Evolutionary conservation across 441 rosid genomes (phyloP).

Genomic region (Populus trichocarpa): DNA sequence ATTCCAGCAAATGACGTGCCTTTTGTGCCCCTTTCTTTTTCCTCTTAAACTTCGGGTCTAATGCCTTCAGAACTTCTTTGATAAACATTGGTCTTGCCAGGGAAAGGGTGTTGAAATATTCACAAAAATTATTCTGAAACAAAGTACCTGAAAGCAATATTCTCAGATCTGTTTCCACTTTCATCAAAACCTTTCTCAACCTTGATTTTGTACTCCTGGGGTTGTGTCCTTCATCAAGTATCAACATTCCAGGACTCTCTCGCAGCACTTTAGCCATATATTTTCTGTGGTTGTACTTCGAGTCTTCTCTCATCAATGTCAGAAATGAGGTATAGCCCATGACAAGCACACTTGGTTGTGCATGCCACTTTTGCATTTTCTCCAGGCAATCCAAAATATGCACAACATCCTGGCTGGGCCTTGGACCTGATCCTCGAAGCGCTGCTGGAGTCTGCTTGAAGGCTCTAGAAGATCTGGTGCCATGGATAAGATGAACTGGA

Average conservation of each 20-base stretch:
- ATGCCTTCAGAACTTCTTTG: conserved; percentile 56
- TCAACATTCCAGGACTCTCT: conserved; percentile 79
- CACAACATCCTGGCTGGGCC: conserved; percentile 81
- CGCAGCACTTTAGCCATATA: conserved; percentile 88
- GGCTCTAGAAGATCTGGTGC: conserved; percentile 62
- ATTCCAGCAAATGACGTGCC: conserved; percentile 64
- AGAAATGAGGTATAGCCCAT: conserved; percentile 95
- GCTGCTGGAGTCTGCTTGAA: conserved; percentile 33
- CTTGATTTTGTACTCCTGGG: conserved; percentile 96
- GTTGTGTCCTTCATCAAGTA: conserved; percentile 95
- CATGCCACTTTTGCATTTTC: conserved; percentile 34
- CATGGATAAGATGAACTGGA: conserved; percentile 87
- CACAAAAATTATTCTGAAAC: conserved; percentile 95
- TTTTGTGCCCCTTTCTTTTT: conserved; percentile 39
- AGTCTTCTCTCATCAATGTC: conserved; percentile 83
- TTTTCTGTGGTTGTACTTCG: conserved; percentile 71
- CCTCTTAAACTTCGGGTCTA: conserved; percentile 46
- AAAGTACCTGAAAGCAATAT: conserved; percentile 87
- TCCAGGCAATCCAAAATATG: conserved; percentile 89
- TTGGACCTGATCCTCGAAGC: conserved; percentile 47
- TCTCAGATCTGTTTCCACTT: conserved; percentile 74
- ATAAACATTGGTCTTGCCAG: conserved; percentile 88
- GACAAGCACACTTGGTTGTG: conserved; percentile 85
- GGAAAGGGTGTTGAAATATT: conserved; percentile 90
- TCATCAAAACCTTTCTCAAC: conserved; percentile 88